A percentile compares a stretch with the other conserved stretches of the same genome.
These are phyloP conservation scores for Penicillium daleae DNA, from an alignment of 495 filamentous ascomycete genomes.

Conservation along the genomic window DNA sequence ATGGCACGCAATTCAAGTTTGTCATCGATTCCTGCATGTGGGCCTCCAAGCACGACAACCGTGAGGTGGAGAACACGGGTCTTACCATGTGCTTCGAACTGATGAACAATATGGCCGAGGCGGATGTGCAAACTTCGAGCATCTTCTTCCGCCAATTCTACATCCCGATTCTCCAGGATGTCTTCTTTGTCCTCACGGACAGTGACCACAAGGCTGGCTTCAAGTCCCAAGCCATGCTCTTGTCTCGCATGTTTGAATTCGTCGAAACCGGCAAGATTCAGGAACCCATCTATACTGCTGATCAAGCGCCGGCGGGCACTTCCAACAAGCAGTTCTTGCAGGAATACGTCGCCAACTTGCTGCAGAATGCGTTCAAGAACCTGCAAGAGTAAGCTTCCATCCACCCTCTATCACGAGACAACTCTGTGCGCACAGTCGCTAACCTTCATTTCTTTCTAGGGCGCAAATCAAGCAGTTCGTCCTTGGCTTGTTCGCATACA, in stretches of 20 bases:
- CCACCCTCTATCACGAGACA: neutral
- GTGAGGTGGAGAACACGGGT: constrained; percentile 96
- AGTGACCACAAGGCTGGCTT: constrained; percentile 98
- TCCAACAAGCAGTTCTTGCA: constrained; percentile 87
- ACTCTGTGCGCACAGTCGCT: constrained; percentile 27
- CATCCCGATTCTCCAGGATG: constrained; percentile 91
- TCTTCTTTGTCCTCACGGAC: constrained; percentile 98
- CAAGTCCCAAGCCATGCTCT: constrained; percentile 91
- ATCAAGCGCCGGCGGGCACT: constrained; percentile 81
- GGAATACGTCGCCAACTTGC: constrained; percentile 80
- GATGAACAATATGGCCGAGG: constrained; percentile 96
- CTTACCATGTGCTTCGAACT: constrained; percentile 98
- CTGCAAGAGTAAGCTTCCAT: constrained; percentile 68
- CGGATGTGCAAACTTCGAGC: constrained; percentile 80
- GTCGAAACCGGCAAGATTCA: constrained; percentile 83
- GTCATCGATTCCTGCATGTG: constrained; percentile 99
- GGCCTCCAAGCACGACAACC: constrained; percentile 99
- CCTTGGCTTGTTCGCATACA: constrained; percentile 78
- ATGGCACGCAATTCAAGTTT: constrained; percentile 96
- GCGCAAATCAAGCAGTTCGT: constrained; percentile 88
- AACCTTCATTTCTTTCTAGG: constrained; percentile 49
- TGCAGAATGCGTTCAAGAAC: constrained; percentile 91
- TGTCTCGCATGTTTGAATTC: constrained; percentile 96
- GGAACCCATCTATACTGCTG: constrained; percentile 82
- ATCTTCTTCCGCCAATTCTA: constrained; percentile 98